Evolutionary conservation across 768 basidiomycete species (phyloP).

Genomic region (Amylocystis lapponica): DNA sequence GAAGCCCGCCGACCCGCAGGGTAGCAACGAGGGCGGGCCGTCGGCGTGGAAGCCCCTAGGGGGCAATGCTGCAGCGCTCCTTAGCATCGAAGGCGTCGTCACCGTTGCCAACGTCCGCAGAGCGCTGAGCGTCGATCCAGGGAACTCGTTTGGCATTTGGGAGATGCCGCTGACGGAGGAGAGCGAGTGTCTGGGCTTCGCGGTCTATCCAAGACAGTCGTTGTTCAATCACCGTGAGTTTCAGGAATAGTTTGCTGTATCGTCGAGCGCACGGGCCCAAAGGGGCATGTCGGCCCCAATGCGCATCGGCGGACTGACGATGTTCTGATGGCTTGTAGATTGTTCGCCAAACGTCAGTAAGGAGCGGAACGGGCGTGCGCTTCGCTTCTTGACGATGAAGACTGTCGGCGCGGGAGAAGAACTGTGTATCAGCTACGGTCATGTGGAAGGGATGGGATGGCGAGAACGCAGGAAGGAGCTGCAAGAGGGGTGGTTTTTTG

Average conservation of each 20-base stretch:
- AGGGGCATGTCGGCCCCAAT: too few species aligned
- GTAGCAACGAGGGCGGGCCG: neutral
- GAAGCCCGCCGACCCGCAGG: neutral
- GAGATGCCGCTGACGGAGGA: conserved; percentile 39
- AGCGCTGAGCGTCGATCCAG: conserved; percentile 52
- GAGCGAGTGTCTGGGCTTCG: conserved; percentile 57
- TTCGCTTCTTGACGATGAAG: conserved; percentile 42
- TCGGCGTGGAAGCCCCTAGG: neutral
- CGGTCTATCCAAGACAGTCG: conserved; percentile 52
- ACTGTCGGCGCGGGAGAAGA: conserved; percentile 46
- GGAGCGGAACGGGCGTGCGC: conserved; percentile 34
- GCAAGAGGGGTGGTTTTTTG: conserved; percentile 51
- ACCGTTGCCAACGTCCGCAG: conserved; percentile 43
- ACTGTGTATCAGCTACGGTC: conserved; percentile 54
- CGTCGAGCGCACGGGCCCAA: neutral
- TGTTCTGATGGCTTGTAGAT: conserved; percentile 31
- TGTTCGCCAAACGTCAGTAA: conserved; percentile 50
- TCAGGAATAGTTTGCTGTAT: neutral
- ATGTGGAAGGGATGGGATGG: conserved; percentile 26
- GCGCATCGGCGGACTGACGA: neutral
- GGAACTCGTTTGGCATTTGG: conserved; percentile 69
- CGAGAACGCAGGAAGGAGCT: conserved; percentile 35
- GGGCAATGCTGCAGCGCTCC: conserved; percentile 15
- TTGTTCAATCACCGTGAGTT: conserved; percentile 64
- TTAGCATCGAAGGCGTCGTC: conserved; percentile 27